Percentiles rank a stretch among this genome's conserved stretches.
Evolutionary conservation across 2,329 filamentous ascomycete species (phyloP).

Genomic region (Sclerotinia borealis): DNA sequence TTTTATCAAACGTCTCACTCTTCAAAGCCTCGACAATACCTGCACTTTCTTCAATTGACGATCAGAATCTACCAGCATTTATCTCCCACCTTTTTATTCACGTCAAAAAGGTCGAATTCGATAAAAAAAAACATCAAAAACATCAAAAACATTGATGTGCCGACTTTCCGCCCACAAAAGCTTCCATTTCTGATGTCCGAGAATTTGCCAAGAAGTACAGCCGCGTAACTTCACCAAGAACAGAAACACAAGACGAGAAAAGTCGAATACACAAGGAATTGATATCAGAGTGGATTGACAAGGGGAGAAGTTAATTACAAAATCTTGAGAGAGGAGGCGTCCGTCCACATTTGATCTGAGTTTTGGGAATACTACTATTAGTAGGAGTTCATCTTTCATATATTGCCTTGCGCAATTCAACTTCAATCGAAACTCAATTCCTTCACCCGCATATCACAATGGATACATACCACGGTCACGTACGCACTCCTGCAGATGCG

Average conservation of each 20-base stretch:
- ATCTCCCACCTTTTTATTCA: background rate
- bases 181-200: slow-evolving; percentile 3
- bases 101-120: background rate
- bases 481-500: slow-evolving; percentile 91
- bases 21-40: background rate
- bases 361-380: background rate
- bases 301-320: background rate
- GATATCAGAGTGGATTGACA: background rate
- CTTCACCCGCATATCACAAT: slow-evolving; percentile 44
- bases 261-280: background rate
- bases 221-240: slow-evolving; percentile 3
- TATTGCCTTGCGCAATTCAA: background rate
- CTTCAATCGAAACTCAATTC: slow-evolving; percentile 11
- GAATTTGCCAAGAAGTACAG: slow-evolving; percentile 6
- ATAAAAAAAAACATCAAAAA: background rate
- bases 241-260: background rate
- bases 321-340: background rate
- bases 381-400: background rate
- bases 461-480: slow-evolving; percentile 95
- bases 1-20: slow-evolving; percentile 23
- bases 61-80: no score
- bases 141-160: background rate
- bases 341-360: background rate
- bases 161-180: background rate
- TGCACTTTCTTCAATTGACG: background rate